phyloP scores from a whole-genome alignment of 2,329 filamentous ascomycete species.

The Aspergillus uvarum region DNA sequence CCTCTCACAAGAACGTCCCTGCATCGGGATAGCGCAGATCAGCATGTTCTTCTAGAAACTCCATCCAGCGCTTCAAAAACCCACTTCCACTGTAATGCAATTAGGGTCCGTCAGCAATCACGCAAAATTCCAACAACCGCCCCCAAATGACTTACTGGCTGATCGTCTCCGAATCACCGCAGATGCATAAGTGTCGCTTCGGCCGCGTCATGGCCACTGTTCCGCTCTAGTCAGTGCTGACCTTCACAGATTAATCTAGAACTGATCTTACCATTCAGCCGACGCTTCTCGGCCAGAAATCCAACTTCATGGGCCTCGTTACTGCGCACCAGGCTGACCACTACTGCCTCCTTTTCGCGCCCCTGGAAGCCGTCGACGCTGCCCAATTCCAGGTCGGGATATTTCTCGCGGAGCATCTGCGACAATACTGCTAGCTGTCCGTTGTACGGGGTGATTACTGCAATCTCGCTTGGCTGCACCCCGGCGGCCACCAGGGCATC shows the following conservation, averaged over 20 bases:
- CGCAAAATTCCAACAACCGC: background rate
- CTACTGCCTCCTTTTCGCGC: slow-evolving; percentile 90
- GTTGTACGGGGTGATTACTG: slow-evolving; percentile 94
- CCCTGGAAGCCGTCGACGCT: slow-evolving; percentile 98
- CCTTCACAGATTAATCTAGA: background rate
- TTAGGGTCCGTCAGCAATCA: slow-evolving; percentile 6
- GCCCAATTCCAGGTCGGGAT: slow-evolving; percentile 85
- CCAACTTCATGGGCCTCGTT: slow-evolving; percentile 85
- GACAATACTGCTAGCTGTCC: slow-evolving; percentile 82
- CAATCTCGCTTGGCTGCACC: slow-evolving; percentile 79
- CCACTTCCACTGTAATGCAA: slow-evolving; percentile 65
- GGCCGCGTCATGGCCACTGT: slow-evolving; percentile 95
- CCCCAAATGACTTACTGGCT: slow-evolving; percentile 64
- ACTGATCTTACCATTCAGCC: slow-evolving; percentile 76
- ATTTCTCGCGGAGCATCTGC: slow-evolving; percentile 72
- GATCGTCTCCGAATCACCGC: slow-evolving; percentile 93
- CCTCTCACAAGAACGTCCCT: slow-evolving; percentile 33
- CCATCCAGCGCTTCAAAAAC: slow-evolving; percentile 91
- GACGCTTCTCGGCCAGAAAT: slow-evolving; percentile 86
- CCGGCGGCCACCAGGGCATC: slow-evolving; percentile 73
- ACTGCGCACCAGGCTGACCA: slow-evolving; percentile 91
- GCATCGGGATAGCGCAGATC: slow-evolving; percentile 84
- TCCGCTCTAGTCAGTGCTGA: slow-evolving; percentile 1
- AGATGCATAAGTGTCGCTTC: slow-evolving; percentile 82
- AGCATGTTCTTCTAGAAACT: slow-evolving; percentile 81